phyloP scores from a whole-genome alignment of 768 basidiomycete genomes.

The Hericium alpestre region DNA sequence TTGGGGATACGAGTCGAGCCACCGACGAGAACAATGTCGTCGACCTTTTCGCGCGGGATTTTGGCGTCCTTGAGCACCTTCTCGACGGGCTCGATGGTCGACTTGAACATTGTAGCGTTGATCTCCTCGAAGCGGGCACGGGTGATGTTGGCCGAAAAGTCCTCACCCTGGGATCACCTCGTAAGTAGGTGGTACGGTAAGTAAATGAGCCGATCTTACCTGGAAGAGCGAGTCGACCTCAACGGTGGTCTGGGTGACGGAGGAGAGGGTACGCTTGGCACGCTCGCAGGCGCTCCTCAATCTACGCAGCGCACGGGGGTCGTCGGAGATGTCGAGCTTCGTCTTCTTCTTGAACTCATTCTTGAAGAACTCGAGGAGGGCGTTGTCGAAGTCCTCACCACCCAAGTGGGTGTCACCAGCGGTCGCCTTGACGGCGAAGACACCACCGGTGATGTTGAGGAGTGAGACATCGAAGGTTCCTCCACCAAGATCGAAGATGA shows the following conservation, averaged over 20 bases:
- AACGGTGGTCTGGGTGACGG: conserved; percentile 96
- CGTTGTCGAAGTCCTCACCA: conserved; percentile 99
- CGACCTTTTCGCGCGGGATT: conserved; percentile 93
- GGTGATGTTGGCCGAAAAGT: conserved; percentile 97
- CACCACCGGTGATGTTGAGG: conserved; percentile 93
- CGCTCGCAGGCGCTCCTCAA: conserved; percentile 97
- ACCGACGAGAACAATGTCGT: conserved; percentile 99
- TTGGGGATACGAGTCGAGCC: conserved; percentile 99
- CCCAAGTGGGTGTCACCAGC: conserved; percentile 99
- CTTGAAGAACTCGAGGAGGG: conserved; percentile 97
- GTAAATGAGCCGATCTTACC: conserved; percentile 29
- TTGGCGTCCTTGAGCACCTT: conserved; percentile 99
- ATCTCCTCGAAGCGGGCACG: conserved; percentile 99
- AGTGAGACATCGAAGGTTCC: conserved; percentile 99
- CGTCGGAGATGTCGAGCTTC: conserved; percentile 93
- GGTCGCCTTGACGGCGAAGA: conserved; percentile 98
- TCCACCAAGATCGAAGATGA: conserved; percentile 99
- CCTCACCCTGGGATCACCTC: conserved; percentile 58
- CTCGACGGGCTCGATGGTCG: conserved; percentile 95
- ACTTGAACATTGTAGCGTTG: conserved; percentile 90
- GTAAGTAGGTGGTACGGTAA: conserved; percentile 3
- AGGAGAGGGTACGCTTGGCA: conserved; percentile 97
- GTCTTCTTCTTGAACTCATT: conserved; percentile 98
- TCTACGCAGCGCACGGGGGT: conserved; percentile 93
- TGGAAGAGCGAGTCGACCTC: conserved; percentile 98